Evolutionary conservation across 2,329 filamentous ascomycete genomes (phyloP), one percentile per base, ranked within the genome.

Genomic region (Tolypocladium inflatum): DNA sequence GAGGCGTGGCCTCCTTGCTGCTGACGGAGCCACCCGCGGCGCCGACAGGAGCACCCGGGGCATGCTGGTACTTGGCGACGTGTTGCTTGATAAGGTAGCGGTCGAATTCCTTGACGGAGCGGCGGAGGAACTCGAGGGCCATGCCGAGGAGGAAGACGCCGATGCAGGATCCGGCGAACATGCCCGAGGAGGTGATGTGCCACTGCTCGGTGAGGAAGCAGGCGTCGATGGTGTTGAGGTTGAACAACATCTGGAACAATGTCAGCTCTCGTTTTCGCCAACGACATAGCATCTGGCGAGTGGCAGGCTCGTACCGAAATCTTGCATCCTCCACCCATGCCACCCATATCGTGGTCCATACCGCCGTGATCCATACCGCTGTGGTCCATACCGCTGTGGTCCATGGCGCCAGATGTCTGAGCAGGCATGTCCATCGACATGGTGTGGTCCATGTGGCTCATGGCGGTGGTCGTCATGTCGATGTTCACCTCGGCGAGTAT

Each of bases 111-210:
- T 88, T 86, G 63, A 82, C 79, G 30, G 80, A 65, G 37, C 89
- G 86, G 55, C 90, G 87, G 26, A 94, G 79, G 58, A 86, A 75
- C 68, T 94, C 89, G 64, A 94, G 85, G 7, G 74, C 66, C 56
- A 93, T 79, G 63, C 89, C 87, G 56, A 95, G 83, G n/a, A 87
- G 74, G 61, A 91, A 77, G 41, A 91, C 85, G 60, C 88, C 89
- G 67, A 95, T 86, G 74, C 90, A 94, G 56, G 86, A 88, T 26
- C 87, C 89, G 54, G 87, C 89, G 68, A 95, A 93, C 80, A 87
- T 87, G 70, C 81, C 85, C 3, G 71, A 74, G 30, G 85, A 87
- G 19, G 76, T 85, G 70, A 93, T 81, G 66, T 85, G 85, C 89
- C 90, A 94, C 26, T 79, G 77, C 9, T 69, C 65, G 30, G 87